Percentiles rank a stretch among this genome's conserved stretches.
These are phyloP conservation scores for Aspergillus homomorphus DNA, from an alignment of 495 filamentous ascomycete species.

Conservation along the genomic window DNA sequence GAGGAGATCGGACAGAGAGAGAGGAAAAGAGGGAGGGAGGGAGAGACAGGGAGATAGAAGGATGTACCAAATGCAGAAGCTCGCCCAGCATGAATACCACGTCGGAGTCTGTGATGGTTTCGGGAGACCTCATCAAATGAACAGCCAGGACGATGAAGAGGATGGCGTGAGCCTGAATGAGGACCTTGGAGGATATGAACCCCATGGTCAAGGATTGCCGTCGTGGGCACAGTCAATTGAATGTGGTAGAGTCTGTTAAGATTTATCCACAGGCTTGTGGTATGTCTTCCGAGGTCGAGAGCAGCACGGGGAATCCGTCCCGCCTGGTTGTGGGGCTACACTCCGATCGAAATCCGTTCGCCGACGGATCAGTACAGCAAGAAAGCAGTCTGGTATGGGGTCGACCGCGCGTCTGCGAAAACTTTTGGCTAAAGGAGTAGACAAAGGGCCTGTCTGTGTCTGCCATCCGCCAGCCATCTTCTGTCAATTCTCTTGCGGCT, in stretches of 20 bases:
- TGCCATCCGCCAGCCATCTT: background rate
- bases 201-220: conserved; percentile 55
- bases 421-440: background rate
- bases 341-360: background rate
- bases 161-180: conserved; percentile 74
- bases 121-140: conserved; percentile 73
- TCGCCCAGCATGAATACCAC: conserved; percentile 82
- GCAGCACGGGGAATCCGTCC: background rate
- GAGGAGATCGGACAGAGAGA: background rate
- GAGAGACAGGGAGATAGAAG: too few species aligned
- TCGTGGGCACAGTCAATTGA: background rate
- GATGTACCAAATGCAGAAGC: conserved; percentile 75
- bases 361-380: background rate
- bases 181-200: conserved; percentile 68
- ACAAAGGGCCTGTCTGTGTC: background rate
- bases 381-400: background rate
- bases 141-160: conserved; percentile 78
- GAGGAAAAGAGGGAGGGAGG: background rate
- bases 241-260: background rate
- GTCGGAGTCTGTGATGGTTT: conserved; percentile 69
- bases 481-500: background rate
- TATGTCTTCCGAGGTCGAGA: background rate
- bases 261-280: too few species aligned
- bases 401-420: background rate
- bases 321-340: background rate